These are phyloP conservation scores for Fomitopsis schrenkii DNA, from an alignment of 1,284 basidiomycete species.

Conservation along the genomic window DNA sequence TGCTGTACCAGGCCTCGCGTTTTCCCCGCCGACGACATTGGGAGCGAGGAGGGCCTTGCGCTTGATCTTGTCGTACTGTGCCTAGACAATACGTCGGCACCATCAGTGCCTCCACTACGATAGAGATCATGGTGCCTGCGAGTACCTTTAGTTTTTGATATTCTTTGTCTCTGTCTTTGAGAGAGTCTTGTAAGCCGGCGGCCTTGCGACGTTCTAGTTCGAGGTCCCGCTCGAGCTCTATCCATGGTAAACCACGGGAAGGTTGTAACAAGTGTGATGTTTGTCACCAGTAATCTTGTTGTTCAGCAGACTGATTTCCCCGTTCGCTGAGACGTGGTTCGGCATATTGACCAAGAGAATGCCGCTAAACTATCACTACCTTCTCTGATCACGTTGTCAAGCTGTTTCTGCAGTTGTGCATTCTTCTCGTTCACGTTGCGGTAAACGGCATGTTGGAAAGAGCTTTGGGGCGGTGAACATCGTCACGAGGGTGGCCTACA, in stretches of 20 bases:
- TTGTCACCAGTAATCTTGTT: slow-evolving; percentile 57
- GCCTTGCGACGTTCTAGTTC: slow-evolving; percentile 73
- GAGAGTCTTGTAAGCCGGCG: slow-evolving; percentile 67
- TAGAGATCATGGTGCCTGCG: neutral
- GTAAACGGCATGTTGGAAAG: slow-evolving; percentile 77
- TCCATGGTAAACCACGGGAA: neutral
- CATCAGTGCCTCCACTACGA: neutral
- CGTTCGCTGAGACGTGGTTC: slow-evolving; percentile 49
- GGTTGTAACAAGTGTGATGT: neutral
- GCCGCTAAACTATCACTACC: slow-evolving; percentile 35
- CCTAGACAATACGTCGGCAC: slow-evolving; percentile 31
- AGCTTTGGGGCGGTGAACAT: slow-evolving; percentile 27
- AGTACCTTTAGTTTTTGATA: slow-evolving; percentile 79
- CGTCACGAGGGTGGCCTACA: neutral
- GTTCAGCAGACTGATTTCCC: slow-evolving; percentile 67
- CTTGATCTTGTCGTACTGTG: slow-evolving; percentile 72
- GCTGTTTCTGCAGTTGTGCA: slow-evolving; percentile 73
- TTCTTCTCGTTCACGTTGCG: slow-evolving; percentile 78
- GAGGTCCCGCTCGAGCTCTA: slow-evolving; percentile 74
- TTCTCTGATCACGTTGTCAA: slow-evolving; percentile 78
- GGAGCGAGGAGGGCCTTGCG: slow-evolving; percentile 63
- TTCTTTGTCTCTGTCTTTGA: slow-evolving; percentile 77
- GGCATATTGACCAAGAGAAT: neutral
- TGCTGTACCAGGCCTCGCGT: slow-evolving; percentile 2
- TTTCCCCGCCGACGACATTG: slow-evolving; percentile 17